Evolutionary conservation across 305 asterid genomes (phyloP).

Genomic region (Stenogyne calaminthoides): DNA sequence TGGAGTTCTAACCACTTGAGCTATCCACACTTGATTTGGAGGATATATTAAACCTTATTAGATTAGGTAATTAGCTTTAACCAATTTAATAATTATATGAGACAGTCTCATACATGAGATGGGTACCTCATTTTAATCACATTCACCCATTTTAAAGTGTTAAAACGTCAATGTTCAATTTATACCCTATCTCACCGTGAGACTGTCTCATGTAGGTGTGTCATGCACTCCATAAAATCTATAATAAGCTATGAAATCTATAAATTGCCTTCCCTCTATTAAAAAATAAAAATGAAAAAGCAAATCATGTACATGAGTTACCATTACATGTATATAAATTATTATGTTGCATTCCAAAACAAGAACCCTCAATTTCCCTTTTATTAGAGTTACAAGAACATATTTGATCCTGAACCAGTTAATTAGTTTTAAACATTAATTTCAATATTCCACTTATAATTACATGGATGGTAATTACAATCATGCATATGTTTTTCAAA

Average conservation of each 20-base stretch:
- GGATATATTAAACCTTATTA: neutral
- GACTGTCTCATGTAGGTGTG: too few species aligned
- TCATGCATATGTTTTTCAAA: neutral
- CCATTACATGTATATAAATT: neutral
- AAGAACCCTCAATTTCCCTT: neutral
- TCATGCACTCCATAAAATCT: too few species aligned
- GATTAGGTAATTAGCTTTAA: neutral
- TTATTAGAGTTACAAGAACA: neutral
- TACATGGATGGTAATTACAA: conserved; percentile 11
- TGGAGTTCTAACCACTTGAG: too few species aligned
- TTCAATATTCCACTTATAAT: neutral
- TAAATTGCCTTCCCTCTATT: neutral
- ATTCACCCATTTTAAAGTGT: too few species aligned
- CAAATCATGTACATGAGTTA: neutral
- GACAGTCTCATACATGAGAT: too few species aligned
- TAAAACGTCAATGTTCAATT: too few species aligned
- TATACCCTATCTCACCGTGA: too few species aligned
- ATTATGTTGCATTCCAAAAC: neutral
- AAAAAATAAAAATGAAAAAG: neutral
- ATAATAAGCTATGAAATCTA: neutral
- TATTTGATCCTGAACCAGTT: conserved; percentile 11
- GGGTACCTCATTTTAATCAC: too few species aligned
- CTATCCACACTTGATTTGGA: too few species aligned
- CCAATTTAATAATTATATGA: neutral
- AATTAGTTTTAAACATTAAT: conserved; percentile 10